Conservation (phyloP, 176 grass and related monocot genomes). For the Oryza brachyantha region DNA sequence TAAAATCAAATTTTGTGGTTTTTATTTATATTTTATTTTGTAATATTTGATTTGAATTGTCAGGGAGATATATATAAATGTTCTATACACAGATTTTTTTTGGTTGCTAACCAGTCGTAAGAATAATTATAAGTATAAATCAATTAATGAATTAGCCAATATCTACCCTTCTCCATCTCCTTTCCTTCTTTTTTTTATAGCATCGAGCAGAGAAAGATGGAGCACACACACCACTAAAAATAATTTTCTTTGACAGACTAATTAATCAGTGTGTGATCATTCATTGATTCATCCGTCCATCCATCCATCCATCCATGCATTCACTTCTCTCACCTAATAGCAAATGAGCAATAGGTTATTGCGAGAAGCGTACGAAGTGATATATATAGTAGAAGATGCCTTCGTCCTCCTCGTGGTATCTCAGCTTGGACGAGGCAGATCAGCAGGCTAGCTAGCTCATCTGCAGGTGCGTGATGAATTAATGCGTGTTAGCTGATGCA, state of each 20-base stretch:
- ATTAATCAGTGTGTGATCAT: background rate
- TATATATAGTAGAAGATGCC: background rate
- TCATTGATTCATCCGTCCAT: background rate
- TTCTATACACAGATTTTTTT: too few relatives aligned
- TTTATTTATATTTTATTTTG: too few relatives aligned
- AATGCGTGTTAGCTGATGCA: background rate
- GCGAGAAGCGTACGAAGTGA: background rate
- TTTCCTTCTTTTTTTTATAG: background rate
- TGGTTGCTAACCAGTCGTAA: too few relatives aligned
- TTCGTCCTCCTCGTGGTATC: constrained; percentile 10
- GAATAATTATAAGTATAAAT: too few relatives aligned
- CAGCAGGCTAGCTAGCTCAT: background rate
- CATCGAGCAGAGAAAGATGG: background rate
- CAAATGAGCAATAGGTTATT: background rate
- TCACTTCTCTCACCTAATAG: background rate
- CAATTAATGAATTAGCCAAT: background rate
- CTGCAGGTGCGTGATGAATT: background rate
- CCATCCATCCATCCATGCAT: background rate
- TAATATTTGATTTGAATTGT: too few relatives aligned
- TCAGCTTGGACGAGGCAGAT: background rate
- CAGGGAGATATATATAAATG: too few relatives aligned
- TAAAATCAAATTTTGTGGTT: too few relatives aligned
- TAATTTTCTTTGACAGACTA: background rate
- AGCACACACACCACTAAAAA: background rate
- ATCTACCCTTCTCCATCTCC: background rate